Evolutionary conservation across 2,329 filamentous ascomycete species (phyloP), one percentile per base, ranked within the genome.

Genomic region (Xylariaceae sp.): DNA sequence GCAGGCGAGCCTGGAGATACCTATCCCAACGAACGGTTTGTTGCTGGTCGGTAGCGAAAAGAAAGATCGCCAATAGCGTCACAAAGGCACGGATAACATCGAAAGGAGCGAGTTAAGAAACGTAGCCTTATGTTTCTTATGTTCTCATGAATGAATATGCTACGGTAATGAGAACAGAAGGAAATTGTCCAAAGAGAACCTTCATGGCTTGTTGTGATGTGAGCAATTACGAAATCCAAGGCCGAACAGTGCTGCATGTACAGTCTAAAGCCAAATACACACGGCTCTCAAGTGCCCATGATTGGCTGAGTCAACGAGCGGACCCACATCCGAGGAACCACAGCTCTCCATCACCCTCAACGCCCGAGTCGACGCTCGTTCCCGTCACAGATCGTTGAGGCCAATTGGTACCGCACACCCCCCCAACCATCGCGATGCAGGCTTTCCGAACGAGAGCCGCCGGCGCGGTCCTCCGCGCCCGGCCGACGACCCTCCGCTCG

Each of bases 391-490:
- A 55, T 56, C 52, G 54, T 56, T 35, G 63, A 62, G 62, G 61
- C 64, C 65, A 68, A 68, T 72, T 70, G 68, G 63, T 64, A 70
- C 50, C 54, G 56, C 66, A 55, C 54, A 59, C 37, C 55, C 53
- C 51, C 56, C 51, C 37, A 42, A 48, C 15, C 57, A 44, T 55
- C 56, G 66, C 62, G 57, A 73, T 73, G 71, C 70, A 72, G 65
- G 70, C 70, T 68, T 61, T 73, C 69, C 76, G 78, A 74, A 77
- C 77, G 69, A 74, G 77, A 73, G 76, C 71, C 70, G 73, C 71
- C 70, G 72, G 70, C 67, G 67, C 73, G 63, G 76, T 72, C 61
- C 74, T 76, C 61, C 74, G 71, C 62, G 64, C 72, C 50, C 71
- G 71, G 58, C 70, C 72, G 6, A 66, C 71, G 1, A 59, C 58